Conservation (phyloP, 1,139 yeast species). For the Zygosaccharomyces sapae region DNA sequence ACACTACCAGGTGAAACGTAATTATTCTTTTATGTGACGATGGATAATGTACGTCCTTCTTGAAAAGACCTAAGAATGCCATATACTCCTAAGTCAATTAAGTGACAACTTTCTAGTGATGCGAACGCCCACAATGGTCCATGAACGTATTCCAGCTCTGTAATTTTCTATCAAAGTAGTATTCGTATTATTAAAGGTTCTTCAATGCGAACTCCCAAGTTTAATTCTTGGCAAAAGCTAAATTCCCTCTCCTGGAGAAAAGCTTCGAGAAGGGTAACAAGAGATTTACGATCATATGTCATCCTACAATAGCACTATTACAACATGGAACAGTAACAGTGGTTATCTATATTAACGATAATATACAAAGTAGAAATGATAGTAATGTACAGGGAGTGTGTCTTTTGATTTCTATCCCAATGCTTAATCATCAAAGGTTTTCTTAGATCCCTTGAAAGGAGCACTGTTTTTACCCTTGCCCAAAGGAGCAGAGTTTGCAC, state of each 20-base stretch:
- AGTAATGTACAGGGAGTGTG: constrained; percentile 5
- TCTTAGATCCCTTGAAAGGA: constrained; percentile 71
- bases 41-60: constrained; percentile 11
- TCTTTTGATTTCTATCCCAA: constrained; percentile 1
- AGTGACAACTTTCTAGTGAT: background rate
- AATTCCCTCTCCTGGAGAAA: background rate
- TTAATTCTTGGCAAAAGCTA: constrained; percentile 5
- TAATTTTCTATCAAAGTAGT: too few relatives aligned
- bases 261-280: constrained; percentile 5
- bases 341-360: background rate
- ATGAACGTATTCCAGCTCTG: too few relatives aligned
- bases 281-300: constrained; percentile 1
- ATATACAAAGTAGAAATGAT: constrained; percentile 6
- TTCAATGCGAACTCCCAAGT: too few relatives aligned
- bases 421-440: constrained; percentile 59
- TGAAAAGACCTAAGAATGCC: constrained; percentile 14
- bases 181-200: too few relatives aligned
- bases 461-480: constrained; percentile 40
- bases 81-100: background rate
- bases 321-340: too few relatives aligned
- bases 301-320: background rate
- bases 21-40: constrained; percentile 7
- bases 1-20: constrained; percentile 8
- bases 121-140: background rate
- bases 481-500: constrained; percentile 58